Evolutionary conservation across 2,329 filamentous ascomycete species (phyloP).

Genomic region (Pochonia chlamydosporia): DNA sequence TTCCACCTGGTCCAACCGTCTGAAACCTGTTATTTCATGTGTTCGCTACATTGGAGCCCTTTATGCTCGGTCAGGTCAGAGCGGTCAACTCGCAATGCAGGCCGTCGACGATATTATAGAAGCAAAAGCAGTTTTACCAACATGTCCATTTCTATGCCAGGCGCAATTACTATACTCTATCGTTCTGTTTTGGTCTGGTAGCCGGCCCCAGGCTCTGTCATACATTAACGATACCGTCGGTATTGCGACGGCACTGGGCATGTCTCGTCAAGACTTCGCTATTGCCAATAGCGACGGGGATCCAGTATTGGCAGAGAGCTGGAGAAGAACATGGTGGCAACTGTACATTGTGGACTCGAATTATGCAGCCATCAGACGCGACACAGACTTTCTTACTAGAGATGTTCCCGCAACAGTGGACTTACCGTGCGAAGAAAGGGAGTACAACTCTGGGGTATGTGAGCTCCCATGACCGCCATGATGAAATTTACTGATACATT

Average conservation of each 20-base stretch:
- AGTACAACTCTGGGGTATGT: not conserved
- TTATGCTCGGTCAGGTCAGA: no score
- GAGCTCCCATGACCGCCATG: constrained; percentile 5
- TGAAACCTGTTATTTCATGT: no score
- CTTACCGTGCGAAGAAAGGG: not conserved
- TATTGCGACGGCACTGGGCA: not conserved
- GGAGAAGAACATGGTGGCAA: constrained; percentile 1
- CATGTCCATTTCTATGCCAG: no score
- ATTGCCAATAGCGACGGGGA: not conserved
- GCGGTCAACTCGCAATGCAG: no score
- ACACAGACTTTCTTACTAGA: not conserved
- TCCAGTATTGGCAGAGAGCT: not conserved
- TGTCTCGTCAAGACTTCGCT: not conserved
- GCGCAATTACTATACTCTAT: no score
- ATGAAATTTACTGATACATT: no score
- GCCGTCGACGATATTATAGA: no score
- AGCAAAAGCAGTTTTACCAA: no score
- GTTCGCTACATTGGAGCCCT: no score
- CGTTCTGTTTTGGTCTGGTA: no score
- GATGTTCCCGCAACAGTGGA: not conserved
- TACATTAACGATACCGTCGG: not conserved
- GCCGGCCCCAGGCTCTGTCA: no score
- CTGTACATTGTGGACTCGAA: not conserved
- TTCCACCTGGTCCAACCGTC: no score
- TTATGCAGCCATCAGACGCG: not conserved